Percentiles rank a stretch among this genome's conserved stretches.
Conservation (phyloP, 768 basidiomycete species). For the Coprinopsis marcescibilis region DNA sequence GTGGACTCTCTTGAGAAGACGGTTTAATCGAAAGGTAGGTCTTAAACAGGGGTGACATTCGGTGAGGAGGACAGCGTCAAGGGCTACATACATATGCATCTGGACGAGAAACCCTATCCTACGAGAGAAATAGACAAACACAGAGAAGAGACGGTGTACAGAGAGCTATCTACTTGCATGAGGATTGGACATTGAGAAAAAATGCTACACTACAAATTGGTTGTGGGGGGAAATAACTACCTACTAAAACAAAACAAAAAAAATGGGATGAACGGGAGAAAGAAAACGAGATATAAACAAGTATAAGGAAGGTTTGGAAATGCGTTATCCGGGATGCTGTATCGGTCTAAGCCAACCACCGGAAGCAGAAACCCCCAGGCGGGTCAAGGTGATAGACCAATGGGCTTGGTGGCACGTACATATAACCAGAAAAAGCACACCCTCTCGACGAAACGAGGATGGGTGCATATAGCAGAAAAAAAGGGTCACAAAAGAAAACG, state of each 20-base stretch:
- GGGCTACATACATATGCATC: not conserved
- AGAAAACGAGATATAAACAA: slow-evolving; percentile 12
- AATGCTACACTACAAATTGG: slow-evolving; percentile 37
- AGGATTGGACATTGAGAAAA: slow-evolving; percentile 33
- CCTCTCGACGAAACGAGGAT: not conserved
- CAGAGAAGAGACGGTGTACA: slow-evolving; percentile 10
- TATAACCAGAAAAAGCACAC: not conserved
- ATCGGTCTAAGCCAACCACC: no score
- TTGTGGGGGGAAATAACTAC: slow-evolving; percentile 18
- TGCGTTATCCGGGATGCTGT: no score
- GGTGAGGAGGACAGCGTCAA: not conserved
- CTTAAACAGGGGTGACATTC: not conserved
- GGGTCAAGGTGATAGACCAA: no score
- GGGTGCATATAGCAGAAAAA: not conserved
- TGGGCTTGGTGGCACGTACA: not conserved
- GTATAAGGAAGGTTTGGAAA: slow-evolving; percentile 13
- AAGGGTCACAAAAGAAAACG: not conserved
- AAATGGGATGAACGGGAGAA: not conserved
- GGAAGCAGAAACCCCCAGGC: no score
- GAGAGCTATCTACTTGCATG: slow-evolving; percentile 49
- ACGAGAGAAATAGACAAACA: slow-evolving; percentile 3
- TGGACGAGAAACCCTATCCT: no score
- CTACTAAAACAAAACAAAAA: slow-evolving; percentile 21
- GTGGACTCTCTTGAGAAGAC: not conserved
- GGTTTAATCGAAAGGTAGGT: not conserved